These are phyloP conservation scores for Russula brevipes DNA, from an alignment of 768 basidiomycete species.

Conservation along the genomic window DNA sequence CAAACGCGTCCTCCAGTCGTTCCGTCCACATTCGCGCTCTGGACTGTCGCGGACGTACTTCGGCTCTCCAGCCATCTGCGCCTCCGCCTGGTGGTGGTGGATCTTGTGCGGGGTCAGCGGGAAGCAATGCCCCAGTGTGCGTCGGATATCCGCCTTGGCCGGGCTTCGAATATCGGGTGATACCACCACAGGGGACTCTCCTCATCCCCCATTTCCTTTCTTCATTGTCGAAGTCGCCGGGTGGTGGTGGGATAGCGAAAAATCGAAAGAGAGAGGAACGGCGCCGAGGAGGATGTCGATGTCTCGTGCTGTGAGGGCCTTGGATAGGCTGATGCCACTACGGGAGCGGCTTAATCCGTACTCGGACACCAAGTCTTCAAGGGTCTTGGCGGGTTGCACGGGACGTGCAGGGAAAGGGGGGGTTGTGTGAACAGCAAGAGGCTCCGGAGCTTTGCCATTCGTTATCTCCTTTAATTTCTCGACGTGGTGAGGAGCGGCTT, in stretches of 20 bases:
- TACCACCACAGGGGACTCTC: conserved; percentile 13
- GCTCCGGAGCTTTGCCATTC: neutral
- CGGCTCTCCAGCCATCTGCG: neutral
- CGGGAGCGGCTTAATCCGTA: conserved; percentile 1
- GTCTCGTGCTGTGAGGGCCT: neutral
- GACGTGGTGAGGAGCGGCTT: no score
- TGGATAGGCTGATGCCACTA: neutral
- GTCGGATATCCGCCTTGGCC: conserved; percentile 19
- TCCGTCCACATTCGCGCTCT: conserved; percentile 16
- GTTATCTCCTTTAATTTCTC: neutral
- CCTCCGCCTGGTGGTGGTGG: neutral
- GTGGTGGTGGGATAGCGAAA: neutral
- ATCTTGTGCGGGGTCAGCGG: conserved; percentile 7
- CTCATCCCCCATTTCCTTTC: neutral
- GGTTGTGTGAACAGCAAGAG: neutral
- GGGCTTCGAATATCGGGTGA: conserved; percentile 12
- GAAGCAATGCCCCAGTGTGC: conserved; percentile 13
- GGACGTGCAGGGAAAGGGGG: neutral
- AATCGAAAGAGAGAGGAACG: conserved; percentile 4
- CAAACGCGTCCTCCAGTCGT: conserved; percentile 20
- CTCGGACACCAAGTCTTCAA: neutral
- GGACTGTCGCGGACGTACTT: conserved; percentile 12
- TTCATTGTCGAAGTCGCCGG: neutral
- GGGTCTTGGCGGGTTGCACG: neutral
- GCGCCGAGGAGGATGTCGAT: conserved; percentile 11